Evolutionary conservation across 176 grass and related monocot genomes (phyloP), one percentile per base, ranked within the genome.

Genomic region (Thinopyrum elongatum): DNA sequence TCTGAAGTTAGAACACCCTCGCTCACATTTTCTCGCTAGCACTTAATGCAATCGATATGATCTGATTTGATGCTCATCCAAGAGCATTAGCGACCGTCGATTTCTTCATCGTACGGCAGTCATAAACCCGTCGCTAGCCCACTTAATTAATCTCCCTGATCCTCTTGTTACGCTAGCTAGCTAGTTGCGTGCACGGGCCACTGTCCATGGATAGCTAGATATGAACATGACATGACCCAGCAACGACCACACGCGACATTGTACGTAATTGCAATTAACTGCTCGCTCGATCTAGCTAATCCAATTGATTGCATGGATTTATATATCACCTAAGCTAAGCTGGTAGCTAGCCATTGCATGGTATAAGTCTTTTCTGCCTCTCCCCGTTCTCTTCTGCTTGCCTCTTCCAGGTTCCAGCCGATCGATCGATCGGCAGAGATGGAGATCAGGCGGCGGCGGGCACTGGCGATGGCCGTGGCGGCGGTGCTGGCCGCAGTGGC

Each of bases 151-250:
- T 49, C 42, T 29, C 42, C 1, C 8, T 75, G 25, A 75, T 75
- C 72, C 41, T 51, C 72, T 75, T 75, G 72, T 16, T 75, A 75
- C 72, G 72, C 72, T 75, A 75, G 41, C 41, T 47, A 47, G 13
- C 62, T 57, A 57, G 53, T 57, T 7, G 53, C 72, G 72, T 19
- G 70, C 36, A 73, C 6, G 70, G 70, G 25, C 70, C 70, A 72
- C 67, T 38, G 17, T 35, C 22, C 35, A 22, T 71, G 69, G 65
- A 73, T 44, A 44, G 70, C 70, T 44, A 72, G 35, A 73, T 44
- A 44, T 44, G 70, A 44, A 44, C 38, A 73, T 73, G 70, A 75
- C 25, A 75, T 49, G 72, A 75, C 42, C 42, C 42, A 19, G 72
- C 47, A 75, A 75, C 72, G 29, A 75, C 72, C 72, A 29, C 42